Percentiles rank a stretch among this genome's conserved stretches.
Evolutionary conservation across 176 grass and related monocot genomes (phyloP).

Genomic region (Oryza rufipogon): DNA sequence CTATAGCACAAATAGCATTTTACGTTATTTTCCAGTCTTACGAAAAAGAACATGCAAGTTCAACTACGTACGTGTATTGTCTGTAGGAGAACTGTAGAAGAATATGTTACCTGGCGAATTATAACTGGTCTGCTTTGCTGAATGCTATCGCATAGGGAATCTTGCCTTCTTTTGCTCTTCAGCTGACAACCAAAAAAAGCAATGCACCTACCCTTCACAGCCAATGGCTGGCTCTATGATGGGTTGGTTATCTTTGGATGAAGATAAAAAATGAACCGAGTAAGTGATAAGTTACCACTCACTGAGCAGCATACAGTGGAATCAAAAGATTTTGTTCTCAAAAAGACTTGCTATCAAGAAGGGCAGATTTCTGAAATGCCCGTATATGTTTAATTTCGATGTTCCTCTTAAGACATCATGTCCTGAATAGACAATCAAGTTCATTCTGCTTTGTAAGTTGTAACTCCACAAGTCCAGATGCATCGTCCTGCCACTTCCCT

Average conservation of each 20-base stretch:
- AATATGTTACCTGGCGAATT: background rate
- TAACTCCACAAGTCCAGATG: background rate
- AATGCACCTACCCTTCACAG: background rate
- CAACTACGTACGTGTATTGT: slow-evolving; percentile 1
- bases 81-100: slow-evolving; percentile 9
- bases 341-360: background rate
- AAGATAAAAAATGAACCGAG: background rate
- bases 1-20: too few species aligned
- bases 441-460: background rate
- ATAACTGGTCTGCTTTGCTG: background rate
- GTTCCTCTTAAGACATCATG: slow-evolving; percentile 25
- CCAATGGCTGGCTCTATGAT: background rate
- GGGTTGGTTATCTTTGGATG: background rate
- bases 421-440: slow-evolving; percentile 35
- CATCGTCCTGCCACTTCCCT: background rate
- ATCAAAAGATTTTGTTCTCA: slow-evolving; percentile 25
- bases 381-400: background rate
- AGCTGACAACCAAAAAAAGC: slow-evolving; percentile 8
- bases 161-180: background rate
- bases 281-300: slow-evolving; percentile 18
- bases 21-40: background rate
- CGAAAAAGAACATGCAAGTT: background rate
- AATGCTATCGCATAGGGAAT: background rate
- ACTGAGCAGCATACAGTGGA: background rate
- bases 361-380: slow-evolving; percentile 4